Base-by-base conservation (phyloP, 495 filamentous ascomycete species). In the Tetracladium marchalianum region DNA sequence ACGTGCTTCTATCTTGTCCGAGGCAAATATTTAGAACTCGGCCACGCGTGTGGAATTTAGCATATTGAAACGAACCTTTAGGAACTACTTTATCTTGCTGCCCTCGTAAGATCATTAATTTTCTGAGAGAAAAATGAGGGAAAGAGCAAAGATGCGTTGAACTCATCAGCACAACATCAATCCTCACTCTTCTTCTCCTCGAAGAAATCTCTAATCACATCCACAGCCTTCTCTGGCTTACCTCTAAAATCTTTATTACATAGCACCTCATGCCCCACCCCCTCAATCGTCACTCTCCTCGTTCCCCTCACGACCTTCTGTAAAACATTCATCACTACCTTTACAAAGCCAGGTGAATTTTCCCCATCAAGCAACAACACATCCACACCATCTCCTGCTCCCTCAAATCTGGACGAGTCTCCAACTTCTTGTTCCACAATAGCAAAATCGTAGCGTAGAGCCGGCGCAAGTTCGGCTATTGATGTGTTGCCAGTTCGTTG, bases 401-500 rank as follows among this genome's bases (percentile, higher is more conserved):
- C 15, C 27, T 13, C 24, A 33, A 52, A 52, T 32, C 35, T 40
- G 9, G 10, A 32, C 0, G 35, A 27, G 11, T 24, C 10, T 4
- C 49, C 43, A 12, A 46, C 39, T 35, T 35, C 41, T 11, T 17
- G 31, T 19, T 47, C 34, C 11, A 31, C 19, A 11, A 52, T 11
- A 1, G 49, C 49, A 34, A 52, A 52, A 31, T 52, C 49, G 32
- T 46, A 52, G n/a, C 49, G 6, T 5, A 52, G 43, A 18, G 34
- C 9, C 27, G 34, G 27, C n/a, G 37, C 43, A n/a, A 52, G 22
- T 11, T 31, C 43, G 2, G 11, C n/a, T 43, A 52, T 52, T 5
- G 49, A 47, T 39, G 43, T 33, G 4, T 34, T 35, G 12, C 43
- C 49, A 19, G 39, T 42, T 34, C 19, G 18, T 16, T 31, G 24